Evolutionary conservation across 176 grass and related monocot species (phyloP), one percentile per base, ranked within the genome.

Genomic region (Calamus simplicifolius): DNA sequence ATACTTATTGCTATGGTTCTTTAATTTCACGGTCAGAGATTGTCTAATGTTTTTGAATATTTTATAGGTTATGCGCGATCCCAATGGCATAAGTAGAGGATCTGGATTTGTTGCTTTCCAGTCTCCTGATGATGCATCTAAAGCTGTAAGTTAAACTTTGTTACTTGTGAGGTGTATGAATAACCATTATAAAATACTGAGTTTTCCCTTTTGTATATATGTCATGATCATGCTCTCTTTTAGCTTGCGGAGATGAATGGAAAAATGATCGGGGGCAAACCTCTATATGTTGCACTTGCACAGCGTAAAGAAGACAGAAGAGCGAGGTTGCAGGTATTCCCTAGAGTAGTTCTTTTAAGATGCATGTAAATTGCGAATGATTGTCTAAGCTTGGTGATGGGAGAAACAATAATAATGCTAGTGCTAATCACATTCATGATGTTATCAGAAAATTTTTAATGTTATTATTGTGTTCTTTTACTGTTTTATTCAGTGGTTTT

Each of bases 51-150:
- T 29, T 23, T 35, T n/a, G 68, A 63, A 23, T 16, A 15, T 59
- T 59, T 80, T 56, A 48, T 58, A 98, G 93, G 76, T 98, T 29
- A 98, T 98, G 93, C 73, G 72, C 28, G 93, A 98, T 66, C 75
- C 79, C 1, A 89, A 80, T 68, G 93, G 84, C 67, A 64, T 70
- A 29, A 98, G 93, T 66, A 85, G 77, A 71, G 93, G 93, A 63
- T 84, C 84, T 76, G 93, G 88, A 54, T 98, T 98, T 92, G 93
- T 98, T 69, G 78, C 84, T 28, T 98, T 98, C 63, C 77, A 83
- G 79, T 85, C 84, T 58, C 58, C 79, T 31, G 84, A 89, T 64
- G 81, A 88, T 80, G 93, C 88, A 59, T 73, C 73, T 25, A 67
- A 70, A 74, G 93, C 93, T 60, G 93, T 98, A 85, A 80, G 87